phyloP scores from a whole-genome alignment of 164 flowering plant species.

The Nymphaea colorata region DNA sequence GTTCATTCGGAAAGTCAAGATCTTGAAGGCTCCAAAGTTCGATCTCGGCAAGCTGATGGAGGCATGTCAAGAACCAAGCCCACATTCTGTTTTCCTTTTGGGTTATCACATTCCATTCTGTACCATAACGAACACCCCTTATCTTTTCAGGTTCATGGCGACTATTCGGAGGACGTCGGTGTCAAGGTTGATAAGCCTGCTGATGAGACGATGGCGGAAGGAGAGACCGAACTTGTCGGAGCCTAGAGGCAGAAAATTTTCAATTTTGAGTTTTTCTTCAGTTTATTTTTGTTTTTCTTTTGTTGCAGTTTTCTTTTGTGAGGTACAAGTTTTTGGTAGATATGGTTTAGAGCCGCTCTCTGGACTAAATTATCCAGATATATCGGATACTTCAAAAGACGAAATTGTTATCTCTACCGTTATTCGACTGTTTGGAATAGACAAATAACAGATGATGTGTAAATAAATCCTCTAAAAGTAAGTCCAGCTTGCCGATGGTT shows the following conservation, averaged over 20 bases:
- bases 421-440: no score
- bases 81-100: neutral
- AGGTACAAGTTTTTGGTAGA: neutral
- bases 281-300: no score
- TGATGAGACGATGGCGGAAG: conserved; percentile 49
- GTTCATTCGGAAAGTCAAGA: conserved; percentile 65
- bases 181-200: conserved; percentile 68
- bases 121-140: no score
- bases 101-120: no score
- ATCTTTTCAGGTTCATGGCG: conserved; percentile 54
- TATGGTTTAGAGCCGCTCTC: neutral
- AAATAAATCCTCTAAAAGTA: no score
- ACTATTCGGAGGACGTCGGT: conserved; percentile 64
- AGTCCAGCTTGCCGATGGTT: no score
- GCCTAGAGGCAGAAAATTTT: conserved; percentile 2
- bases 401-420: no score
- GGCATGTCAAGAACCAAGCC: conserved; percentile 14
- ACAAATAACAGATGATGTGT: no score
- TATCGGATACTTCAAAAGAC: no score
- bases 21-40: conserved; percentile 78
- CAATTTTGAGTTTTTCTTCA: neutral
- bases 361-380: no score
- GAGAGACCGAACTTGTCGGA: conserved; percentile 25
- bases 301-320: no score
- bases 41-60: conserved; percentile 81